Evolutionary conservation across 2,329 filamentous ascomycete genomes (phyloP).

Genomic region (Zasmidium angulare): DNA sequence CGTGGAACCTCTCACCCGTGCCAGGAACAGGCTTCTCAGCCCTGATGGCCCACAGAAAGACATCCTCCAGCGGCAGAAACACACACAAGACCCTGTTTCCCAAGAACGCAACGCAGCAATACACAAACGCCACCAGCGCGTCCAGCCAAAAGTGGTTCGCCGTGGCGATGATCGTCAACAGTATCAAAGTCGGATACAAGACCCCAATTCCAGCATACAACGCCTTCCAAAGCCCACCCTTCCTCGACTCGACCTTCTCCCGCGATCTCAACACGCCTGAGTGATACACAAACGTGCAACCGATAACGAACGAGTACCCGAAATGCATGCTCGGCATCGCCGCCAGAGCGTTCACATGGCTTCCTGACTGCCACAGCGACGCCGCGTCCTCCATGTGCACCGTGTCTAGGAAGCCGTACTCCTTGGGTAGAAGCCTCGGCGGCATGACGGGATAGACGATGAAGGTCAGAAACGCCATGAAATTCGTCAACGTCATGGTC

Average conservation of each 20-base stretch:
- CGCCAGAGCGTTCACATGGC: constrained; percentile 44
- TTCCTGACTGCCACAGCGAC: constrained; percentile 46
- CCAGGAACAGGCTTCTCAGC: constrained; percentile 55
- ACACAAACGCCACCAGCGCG: constrained; percentile 50
- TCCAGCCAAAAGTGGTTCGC: constrained; percentile 62
- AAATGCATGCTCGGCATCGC: constrained; percentile 54
- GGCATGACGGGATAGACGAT: constrained; percentile 53
- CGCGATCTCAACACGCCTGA: constrained; percentile 42
- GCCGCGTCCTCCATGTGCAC: constrained; percentile 46
- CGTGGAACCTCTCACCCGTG: constrained; percentile 47
- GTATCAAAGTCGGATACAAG: constrained; percentile 54
- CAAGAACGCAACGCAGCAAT: constrained; percentile 43
- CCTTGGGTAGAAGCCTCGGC: constrained; percentile 43
- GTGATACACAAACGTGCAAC: constrained; percentile 51
- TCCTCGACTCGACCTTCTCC: constrained; percentile 44
- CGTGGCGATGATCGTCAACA: constrained; percentile 59
- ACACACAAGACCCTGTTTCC: constrained; percentile 52
- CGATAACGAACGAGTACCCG: constrained; percentile 54
- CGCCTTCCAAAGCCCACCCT: constrained; percentile 42
- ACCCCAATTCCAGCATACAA: constrained; percentile 51
- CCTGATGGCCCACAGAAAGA: constrained; percentile 48
- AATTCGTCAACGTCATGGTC: constrained; percentile 50
- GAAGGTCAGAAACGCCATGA: constrained; percentile 52
- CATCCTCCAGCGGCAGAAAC: constrained; percentile 53
- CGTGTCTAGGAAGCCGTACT: constrained; percentile 45